phyloP scores from a whole-genome alignment of 345 rosid genomes.

The Chamaenerion angustifolium region DNA sequence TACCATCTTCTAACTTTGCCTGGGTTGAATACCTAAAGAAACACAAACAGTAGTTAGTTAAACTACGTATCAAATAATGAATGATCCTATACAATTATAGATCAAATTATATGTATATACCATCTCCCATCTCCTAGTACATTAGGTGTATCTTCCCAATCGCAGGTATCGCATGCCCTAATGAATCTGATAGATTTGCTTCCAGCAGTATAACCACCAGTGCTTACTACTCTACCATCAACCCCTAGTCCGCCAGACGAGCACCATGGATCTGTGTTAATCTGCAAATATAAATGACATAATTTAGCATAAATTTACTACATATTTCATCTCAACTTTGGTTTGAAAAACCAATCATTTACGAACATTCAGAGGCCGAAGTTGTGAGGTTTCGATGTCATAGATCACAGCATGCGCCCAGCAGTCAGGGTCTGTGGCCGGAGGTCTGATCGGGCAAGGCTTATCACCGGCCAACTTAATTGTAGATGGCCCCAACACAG shows the following conservation, averaged over 20 bases:
- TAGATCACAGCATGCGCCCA: constrained; percentile 47
- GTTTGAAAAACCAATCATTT: too few species aligned
- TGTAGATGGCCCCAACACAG: constrained; percentile 44
- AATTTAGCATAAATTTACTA: background rate
- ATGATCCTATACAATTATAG: too few species aligned
- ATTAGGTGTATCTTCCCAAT: constrained; percentile 55
- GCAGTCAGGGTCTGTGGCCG: constrained; percentile 32
- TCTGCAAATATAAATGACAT: constrained; percentile 14
- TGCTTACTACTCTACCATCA: constrained; percentile 67
- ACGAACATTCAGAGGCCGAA: constrained; percentile 40
- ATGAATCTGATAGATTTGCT: constrained; percentile 55
- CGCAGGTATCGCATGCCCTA: constrained; percentile 18
- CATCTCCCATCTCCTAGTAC: constrained; percentile 64
- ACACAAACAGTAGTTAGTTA: background rate
- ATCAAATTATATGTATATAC: too few species aligned
- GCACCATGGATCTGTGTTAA: constrained; percentile 82
- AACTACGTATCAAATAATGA: too few species aligned
- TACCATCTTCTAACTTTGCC: constrained; percentile 55
- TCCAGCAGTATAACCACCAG: constrained; percentile 64
- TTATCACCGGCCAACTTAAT: constrained; percentile 17
- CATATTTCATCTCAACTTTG: too few species aligned
- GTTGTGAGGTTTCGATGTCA: constrained; percentile 27
- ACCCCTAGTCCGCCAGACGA: constrained; percentile 71
- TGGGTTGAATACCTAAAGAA: constrained; percentile 56
- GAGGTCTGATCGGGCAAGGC: constrained; percentile 21